Evolutionary conservation across 257 asterid species (phyloP).

Genomic region (Cinchona pubescens): DNA sequence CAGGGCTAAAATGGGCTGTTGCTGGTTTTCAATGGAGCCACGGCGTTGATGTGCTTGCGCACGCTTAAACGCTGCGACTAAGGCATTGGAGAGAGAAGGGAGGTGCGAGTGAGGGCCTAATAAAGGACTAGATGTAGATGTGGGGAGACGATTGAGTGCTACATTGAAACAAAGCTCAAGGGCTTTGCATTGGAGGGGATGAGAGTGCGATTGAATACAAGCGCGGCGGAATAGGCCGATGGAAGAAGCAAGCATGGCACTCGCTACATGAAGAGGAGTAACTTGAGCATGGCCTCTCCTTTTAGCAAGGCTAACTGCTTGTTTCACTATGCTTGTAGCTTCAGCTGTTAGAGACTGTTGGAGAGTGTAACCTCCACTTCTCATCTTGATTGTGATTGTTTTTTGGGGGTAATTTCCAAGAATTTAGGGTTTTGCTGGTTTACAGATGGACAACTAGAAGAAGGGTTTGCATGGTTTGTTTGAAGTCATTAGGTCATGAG

Average conservation of each 20-base stretch:
- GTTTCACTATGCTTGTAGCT: slow-evolving; percentile 69
- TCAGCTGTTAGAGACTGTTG: slow-evolving; percentile 82
- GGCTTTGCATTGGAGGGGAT: slow-evolving; percentile 94
- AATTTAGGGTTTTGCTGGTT: neutral
- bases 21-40: slow-evolving; percentile 73
- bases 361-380: slow-evolving; percentile 81
- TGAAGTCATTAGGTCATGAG: slow-evolving; percentile 23
- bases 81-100: slow-evolving; percentile 88
- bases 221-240: slow-evolving; percentile 59
- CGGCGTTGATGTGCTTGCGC: slow-evolving; percentile 98
- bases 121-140: slow-evolving; percentile 63
- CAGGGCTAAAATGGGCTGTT: slow-evolving; percentile 72
- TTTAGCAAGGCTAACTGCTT: slow-evolving; percentile 67
- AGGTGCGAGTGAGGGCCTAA: slow-evolving; percentile 55
- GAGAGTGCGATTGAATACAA: slow-evolving; percentile 82
- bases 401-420: neutral
- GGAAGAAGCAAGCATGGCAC: slow-evolving; percentile 69
- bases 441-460: neutral
- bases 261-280: slow-evolving; percentile 91
- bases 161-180: slow-evolving; percentile 96
- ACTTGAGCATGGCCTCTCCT: slow-evolving; percentile 94
- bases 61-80: slow-evolving; percentile 90
- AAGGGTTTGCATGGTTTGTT: neutral
- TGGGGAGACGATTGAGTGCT: slow-evolving; percentile 85
- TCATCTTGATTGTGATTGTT: slow-evolving; percentile 37